Evolutionary conservation across 2,329 filamentous ascomycete species (phyloP).

Genomic region (Microdochium bolleyi): DNA sequence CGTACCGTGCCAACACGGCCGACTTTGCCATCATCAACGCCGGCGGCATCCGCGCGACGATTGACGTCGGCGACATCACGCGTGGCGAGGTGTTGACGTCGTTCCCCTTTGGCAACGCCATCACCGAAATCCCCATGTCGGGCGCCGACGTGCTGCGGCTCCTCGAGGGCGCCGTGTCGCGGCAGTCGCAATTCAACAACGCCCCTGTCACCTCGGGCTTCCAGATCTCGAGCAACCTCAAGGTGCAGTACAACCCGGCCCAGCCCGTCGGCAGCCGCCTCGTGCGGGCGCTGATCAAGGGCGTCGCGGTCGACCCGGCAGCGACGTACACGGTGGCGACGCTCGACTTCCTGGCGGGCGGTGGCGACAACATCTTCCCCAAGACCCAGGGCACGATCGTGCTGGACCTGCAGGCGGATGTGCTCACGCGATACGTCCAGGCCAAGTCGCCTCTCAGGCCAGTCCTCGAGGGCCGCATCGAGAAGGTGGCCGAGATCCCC

Average conservation of each 20-base stretch:
- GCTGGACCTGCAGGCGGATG: constrained; percentile 33
- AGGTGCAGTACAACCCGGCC: constrained; percentile 29
- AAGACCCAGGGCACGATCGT: constrained; percentile 19
- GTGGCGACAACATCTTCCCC: constrained; percentile 27
- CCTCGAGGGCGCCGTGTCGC: constrained; percentile 30
- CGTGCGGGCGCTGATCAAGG: constrained; percentile 25
- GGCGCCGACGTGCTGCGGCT: constrained; percentile 30
- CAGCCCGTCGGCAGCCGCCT: constrained; percentile 25
- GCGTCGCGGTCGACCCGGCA: constrained; percentile 20
- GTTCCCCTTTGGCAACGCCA: constrained; percentile 35
- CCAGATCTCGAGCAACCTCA: constrained; percentile 29
- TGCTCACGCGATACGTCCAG: constrained; percentile 28
- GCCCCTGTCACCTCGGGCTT: constrained; percentile 29
- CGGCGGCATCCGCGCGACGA: constrained; percentile 33
- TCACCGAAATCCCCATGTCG: constrained; percentile 28
- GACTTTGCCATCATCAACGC: constrained; percentile 35
- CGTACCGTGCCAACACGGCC: constrained; percentile 14
- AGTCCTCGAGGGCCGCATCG: constrained; percentile 27
- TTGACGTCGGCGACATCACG: constrained; percentile 32
- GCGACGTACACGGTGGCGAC: constrained; percentile 32
- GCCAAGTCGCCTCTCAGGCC: constrained; percentile 24
- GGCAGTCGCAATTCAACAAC: constrained; percentile 26
- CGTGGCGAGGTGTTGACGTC: constrained; percentile 33
- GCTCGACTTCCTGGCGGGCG: constrained; percentile 32
- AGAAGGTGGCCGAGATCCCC: constrained; percentile 4